Evolutionary conservation across 805 yeast genomes (phyloP).

Genomic region (Saccharomycopsis fermentans): DNA sequence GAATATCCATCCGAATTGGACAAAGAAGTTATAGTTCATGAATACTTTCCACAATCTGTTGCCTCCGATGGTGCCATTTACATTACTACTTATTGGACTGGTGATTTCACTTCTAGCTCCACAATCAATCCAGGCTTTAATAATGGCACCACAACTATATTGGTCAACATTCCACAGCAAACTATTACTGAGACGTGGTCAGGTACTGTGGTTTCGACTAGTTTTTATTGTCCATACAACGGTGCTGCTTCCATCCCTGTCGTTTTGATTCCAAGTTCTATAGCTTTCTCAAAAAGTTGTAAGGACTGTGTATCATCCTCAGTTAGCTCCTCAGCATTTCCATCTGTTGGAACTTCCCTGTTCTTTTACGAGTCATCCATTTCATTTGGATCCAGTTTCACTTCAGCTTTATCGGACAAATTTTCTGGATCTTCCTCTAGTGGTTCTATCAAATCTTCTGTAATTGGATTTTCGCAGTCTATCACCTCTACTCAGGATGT

Average conservation of each 20-base stretch:
- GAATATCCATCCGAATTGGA: not conserved
- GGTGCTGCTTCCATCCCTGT: no score
- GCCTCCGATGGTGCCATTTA: not conserved
- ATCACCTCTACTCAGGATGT: not conserved
- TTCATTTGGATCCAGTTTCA: not conserved
- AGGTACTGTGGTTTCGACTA: no score
- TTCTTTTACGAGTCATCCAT: not conserved
- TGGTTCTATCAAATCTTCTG: not conserved
- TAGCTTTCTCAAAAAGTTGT: not conserved
- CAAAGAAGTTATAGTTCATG: not conserved
- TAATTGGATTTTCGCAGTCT: not conserved
- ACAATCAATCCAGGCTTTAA: not conserved
- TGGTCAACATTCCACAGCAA: not conserved
- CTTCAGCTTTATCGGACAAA: not conserved
- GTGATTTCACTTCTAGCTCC: not conserved
- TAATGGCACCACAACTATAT: not conserved
- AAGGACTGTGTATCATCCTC: not conserved
- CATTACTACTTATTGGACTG: slow-evolving; percentile 3
- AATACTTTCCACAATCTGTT: not conserved
- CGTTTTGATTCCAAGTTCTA: not conserved
- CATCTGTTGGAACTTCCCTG: not conserved
- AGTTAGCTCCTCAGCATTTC: no score
- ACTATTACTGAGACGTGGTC: no score
- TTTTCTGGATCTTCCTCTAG: not conserved
- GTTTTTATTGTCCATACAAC: no score